A percentile compares a stretch with the other conserved stretches of the same genome.
Conservation (phyloP, 768 basidiomycete genomes). For the Ramaria sp. region DNA sequence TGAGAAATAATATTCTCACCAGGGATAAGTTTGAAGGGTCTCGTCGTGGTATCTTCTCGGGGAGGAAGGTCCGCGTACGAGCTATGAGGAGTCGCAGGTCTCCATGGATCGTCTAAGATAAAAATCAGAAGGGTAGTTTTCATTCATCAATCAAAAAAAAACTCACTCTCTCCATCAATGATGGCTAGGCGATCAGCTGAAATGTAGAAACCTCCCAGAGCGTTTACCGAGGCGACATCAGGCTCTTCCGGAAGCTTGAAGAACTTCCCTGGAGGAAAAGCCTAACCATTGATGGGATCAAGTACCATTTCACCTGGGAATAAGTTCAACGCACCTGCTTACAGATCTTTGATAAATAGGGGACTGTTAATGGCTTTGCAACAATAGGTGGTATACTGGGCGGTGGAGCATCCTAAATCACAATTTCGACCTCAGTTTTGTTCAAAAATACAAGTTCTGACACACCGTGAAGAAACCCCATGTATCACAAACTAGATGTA, state of each 20-base stretch:
- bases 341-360: conserved; percentile 61
- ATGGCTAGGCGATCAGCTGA: conserved; percentile 78
- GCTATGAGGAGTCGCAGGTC: conserved; percentile 76
- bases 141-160: neutral
- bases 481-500: conserved; percentile 60
- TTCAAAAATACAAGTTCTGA: neutral
- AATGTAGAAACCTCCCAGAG: conserved; percentile 74
- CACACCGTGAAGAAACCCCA: conserved; percentile 90
- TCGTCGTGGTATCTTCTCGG: conserved; percentile 57
- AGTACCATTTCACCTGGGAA: neutral
- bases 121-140: neutral
- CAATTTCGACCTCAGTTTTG: neutral
- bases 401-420: conserved; percentile 56
- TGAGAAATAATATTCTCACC: conserved; percentile 30
- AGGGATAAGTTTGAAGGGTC: conserved; percentile 82
- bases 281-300: conserved; percentile 27
- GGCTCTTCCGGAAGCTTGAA: conserved; percentile 63
- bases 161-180: conserved; percentile 70
- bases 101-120: conserved; percentile 75
- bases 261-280: conserved; percentile 67
- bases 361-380: conserved; percentile 61
- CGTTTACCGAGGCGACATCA: conserved; percentile 73
- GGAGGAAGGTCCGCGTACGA: conserved; percentile 46
- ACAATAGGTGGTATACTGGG: conserved; percentile 63
- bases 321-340: conserved; percentile 34